Percentiles rank a stretch among this genome's conserved stretches.
These are phyloP conservation scores for Staphylotrichum longicolle DNA, from an alignment of 495 filamentous ascomycete species.

Conservation along the genomic window DNA sequence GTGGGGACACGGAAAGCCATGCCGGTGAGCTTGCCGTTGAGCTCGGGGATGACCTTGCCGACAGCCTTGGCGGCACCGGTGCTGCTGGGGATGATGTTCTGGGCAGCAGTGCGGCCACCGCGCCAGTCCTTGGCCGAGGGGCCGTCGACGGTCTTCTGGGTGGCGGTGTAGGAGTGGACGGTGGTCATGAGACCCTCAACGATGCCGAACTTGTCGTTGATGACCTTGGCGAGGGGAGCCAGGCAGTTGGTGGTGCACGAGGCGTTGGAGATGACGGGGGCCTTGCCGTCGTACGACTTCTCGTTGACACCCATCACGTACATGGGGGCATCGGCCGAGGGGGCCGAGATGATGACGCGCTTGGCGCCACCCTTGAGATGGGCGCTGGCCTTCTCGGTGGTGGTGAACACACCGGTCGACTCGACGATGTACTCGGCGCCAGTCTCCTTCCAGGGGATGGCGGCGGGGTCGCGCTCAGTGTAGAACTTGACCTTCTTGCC, in stretches of 20 bases:
- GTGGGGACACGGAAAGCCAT: constrained; percentile 99
- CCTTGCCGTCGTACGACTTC: constrained; percentile 80
- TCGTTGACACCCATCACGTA: constrained; percentile 99
- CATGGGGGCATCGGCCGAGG: constrained; percentile 98
- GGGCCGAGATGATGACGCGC: constrained; percentile 99
- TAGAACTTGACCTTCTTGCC: constrained; percentile 97
- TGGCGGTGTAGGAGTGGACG: constrained; percentile 99
- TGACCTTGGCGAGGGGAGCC: constrained; percentile 96
- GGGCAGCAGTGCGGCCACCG: constrained; percentile 94
- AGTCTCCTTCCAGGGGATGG: constrained; percentile 87
- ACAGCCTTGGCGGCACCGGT: constrained; percentile 99
- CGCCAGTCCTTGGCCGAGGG: constrained; percentile 99
- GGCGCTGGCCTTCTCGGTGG: constrained; percentile 87
- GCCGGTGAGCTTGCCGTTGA: constrained; percentile 99
- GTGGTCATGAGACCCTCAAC: constrained; percentile 99
- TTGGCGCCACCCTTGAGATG: constrained; percentile 99
- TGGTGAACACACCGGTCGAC: constrained; percentile 99
- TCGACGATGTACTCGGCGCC: constrained; percentile 96
- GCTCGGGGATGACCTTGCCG: constrained; percentile 95
- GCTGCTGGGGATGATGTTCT: constrained; percentile 99
- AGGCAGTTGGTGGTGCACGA: constrained; percentile 99
- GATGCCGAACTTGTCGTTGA: constrained; percentile 96
- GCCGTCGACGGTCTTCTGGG: constrained; percentile 98
- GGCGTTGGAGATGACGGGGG: constrained; percentile 95
- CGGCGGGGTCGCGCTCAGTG: constrained; percentile 83